phyloP scores from a whole-genome alignment of 176 grass and related monocot genomes.

The Oryza glumipatula region DNA sequence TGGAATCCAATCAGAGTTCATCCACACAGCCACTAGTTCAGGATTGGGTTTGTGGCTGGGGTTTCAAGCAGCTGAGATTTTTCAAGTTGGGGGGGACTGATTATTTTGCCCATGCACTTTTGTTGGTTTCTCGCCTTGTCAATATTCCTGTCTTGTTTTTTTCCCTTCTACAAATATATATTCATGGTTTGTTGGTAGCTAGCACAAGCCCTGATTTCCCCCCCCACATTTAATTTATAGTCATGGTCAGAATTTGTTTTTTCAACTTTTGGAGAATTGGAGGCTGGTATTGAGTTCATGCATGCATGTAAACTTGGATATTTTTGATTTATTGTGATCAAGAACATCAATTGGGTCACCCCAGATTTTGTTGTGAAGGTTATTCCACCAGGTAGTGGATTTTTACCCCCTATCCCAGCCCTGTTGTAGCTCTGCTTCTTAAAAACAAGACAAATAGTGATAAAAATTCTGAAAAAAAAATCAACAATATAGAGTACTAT shows the following conservation, averaged over 20 bases:
- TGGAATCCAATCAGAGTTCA: constrained; percentile 24
- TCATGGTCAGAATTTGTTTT: constrained; percentile 5
- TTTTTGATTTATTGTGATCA: background rate
- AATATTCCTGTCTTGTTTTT: background rate
- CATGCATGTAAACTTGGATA: background rate
- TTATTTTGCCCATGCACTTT: constrained; percentile 13
- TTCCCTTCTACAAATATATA: no score
- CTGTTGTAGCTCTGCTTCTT: no score
- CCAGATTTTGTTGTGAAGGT: no score
- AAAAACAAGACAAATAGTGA: no score
- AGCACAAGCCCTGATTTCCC: background rate
- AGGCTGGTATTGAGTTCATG: background rate
- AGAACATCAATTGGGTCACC: background rate
- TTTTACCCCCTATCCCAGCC: no score
- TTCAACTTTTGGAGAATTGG: background rate
- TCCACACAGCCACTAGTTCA: constrained; percentile 23
- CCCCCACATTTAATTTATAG: no score
- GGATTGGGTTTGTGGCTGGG: constrained; percentile 36
- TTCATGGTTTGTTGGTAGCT: background rate
- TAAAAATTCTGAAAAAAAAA: no score
- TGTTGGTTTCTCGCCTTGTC: constrained; percentile 28
- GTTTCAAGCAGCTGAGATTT: constrained; percentile 44
- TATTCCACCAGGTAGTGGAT: no score
- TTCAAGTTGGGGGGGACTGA: background rate
- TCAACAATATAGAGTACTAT: no score